These are phyloP conservation scores for Suhomyces pyralidae DNA, from an alignment of 805 yeast genomes.

Conservation along the genomic window DNA sequence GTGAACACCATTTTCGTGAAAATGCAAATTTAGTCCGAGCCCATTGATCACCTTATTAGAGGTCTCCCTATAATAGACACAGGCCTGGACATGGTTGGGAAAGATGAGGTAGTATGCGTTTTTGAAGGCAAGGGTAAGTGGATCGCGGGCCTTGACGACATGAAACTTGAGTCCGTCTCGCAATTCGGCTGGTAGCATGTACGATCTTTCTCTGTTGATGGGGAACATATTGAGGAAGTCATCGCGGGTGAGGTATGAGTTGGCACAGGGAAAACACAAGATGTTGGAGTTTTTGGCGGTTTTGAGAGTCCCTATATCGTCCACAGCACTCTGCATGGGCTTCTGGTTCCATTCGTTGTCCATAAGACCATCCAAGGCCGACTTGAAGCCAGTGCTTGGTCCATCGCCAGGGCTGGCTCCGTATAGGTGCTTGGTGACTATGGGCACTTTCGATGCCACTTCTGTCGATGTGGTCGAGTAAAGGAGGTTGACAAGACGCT, in stretches of 20 bases:
- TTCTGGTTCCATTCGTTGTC: slow-evolving; percentile 30
- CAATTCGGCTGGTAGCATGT: slow-evolving; percentile 19
- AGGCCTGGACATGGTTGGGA: slow-evolving; percentile 45
- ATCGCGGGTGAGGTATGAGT: slow-evolving; percentile 32
- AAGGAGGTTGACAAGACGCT: slow-evolving; percentile 28
- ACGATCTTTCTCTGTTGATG: slow-evolving; percentile 26
- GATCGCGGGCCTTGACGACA: slow-evolving; percentile 51
- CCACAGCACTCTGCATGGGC: slow-evolving; percentile 23
- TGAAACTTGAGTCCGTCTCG: slow-evolving; percentile 29
- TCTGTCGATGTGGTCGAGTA: slow-evolving; percentile 29
- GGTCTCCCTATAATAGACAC: slow-evolving; percentile 51
- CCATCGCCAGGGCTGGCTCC: neutral
- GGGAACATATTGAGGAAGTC: slow-evolving; percentile 44
- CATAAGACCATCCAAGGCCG: slow-evolving; percentile 27
- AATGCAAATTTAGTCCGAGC: slow-evolving; percentile 41
- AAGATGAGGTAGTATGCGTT: slow-evolving; percentile 57
- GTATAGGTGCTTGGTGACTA: slow-evolving; percentile 26
- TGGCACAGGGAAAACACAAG: slow-evolving; percentile 35
- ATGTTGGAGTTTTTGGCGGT: slow-evolving; percentile 22
- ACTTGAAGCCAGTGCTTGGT: slow-evolving; percentile 6
- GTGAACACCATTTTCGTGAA: slow-evolving; percentile 32
- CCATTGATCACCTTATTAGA: slow-evolving; percentile 51
- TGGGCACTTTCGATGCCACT: slow-evolving; percentile 25
- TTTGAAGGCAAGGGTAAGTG: slow-evolving; percentile 40
- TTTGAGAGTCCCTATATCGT: slow-evolving; percentile 16